Conservation (phyloP, 2,329 filamentous ascomycete genomes). For the Paecilomyces sp. region DNA sequence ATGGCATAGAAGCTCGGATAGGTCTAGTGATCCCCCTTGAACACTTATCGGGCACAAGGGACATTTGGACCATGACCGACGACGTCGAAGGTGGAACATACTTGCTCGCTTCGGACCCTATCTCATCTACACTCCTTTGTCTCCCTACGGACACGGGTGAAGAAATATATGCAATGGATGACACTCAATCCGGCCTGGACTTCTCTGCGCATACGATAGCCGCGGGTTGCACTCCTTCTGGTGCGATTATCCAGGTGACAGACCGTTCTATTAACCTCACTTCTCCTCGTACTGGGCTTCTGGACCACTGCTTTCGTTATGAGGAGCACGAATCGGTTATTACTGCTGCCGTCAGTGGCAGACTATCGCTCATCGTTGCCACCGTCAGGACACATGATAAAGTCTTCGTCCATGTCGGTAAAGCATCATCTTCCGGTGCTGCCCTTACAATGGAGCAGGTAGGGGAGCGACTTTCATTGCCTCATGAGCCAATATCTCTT, state of each 20-base stretch:
- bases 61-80: constrained; percentile 39
- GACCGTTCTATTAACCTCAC: constrained; percentile 26
- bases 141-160: constrained; percentile 30
- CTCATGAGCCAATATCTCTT: constrained; percentile 31
- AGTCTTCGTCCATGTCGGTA: constrained; percentile 21
- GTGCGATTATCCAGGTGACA: constrained; percentile 37
- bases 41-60: constrained; percentile 31
- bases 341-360: constrained; percentile 22
- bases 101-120: constrained; percentile 35
- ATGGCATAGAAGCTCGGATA: constrained; percentile 63
- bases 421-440: constrained; percentile 10
- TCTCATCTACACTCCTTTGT: constrained; percentile 31
- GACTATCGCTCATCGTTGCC: constrained; percentile 19
- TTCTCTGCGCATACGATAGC: constrained; percentile 37
- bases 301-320: constrained; percentile 16
- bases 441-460: constrained; percentile 14
- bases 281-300: constrained; percentile 11
- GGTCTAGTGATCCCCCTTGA: constrained; percentile 38
- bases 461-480: constrained; percentile 15
- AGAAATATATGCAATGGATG: constrained; percentile 32
- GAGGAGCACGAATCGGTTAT: constrained; percentile 15
- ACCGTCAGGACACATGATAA: constrained; percentile 18
- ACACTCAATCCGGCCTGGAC: constrained; percentile 32
- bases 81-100: constrained; percentile 23
- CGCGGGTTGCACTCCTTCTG: constrained; percentile 28